Evolutionary conservation across 768 basidiomycete species (phyloP), one percentile per base, ranked within the genome.

Genomic region (Naganishia vishniacii): DNA sequence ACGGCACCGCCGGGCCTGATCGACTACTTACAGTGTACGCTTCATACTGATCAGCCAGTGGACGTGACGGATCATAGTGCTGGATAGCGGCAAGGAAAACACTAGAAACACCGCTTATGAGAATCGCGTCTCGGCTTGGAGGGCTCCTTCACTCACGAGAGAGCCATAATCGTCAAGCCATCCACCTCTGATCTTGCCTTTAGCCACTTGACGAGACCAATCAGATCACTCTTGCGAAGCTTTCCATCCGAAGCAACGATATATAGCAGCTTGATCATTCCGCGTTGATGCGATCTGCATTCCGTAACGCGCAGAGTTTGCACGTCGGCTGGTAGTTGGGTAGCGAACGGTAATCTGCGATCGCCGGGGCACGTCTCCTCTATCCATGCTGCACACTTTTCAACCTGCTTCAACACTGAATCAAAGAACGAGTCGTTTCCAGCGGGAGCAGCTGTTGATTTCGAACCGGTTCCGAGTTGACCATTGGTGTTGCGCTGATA

Each of bases 201-300:
- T 25, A 67, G 37, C 65, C 65, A 67, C 48, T 47, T 59, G 18
- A 67, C 61, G n/a, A 67, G 29, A 13, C 44, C 48, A 26, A 67
- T 48, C 25, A 61, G 15, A 29, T 67, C 51, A 12, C 28, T 48
- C 40, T 40, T 46, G 7, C 23, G 29, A 11, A 67, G 20, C 13
- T 37, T 42, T 29, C 59, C 65, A n/a, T 31, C 44, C 12, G 44
- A 42, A 15, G 59, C 65, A 13, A 61, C 32, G 32, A 58, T 32
- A 29, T 67, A 63, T 1, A 67, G 28, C 53, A 47, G 31, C 41
- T 60, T 56, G 0, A 56, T 15, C 16, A 67, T 18, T 13, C 37
- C 45, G 5, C 65, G 18, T 23, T 62, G 61, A 34, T 62, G 59
- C 2, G 61, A 46, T 23, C 51, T 26, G 31, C 47, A 45, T 28